Evolutionary conservation across 176 grass and related monocot genomes (phyloP).

Genomic region (Carex cristatella): DNA sequence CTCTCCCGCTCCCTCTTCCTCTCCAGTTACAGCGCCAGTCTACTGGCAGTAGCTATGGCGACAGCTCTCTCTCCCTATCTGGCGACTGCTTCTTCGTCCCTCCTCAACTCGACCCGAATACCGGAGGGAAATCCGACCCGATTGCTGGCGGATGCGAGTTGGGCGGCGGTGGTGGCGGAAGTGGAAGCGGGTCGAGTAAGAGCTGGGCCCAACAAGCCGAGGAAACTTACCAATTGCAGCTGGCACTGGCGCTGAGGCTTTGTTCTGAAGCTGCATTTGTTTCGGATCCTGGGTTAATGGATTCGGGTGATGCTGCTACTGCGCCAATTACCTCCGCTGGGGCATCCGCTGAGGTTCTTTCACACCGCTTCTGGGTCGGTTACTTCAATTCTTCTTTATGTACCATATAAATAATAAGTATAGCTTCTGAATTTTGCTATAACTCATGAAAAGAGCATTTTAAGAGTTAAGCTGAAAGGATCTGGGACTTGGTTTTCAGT

Average conservation of each 20-base stretch:
- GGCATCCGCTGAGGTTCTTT: slow-evolving; percentile 47
- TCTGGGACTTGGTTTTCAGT: background rate
- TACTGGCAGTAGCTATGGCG: slow-evolving; percentile 95
- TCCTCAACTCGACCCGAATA: slow-evolving; percentile 3
- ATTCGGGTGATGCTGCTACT: slow-evolving; percentile 25
- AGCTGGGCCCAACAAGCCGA: slow-evolving; percentile 99
- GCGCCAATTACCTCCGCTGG: background rate
- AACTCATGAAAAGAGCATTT: background rate
- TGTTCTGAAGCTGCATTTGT: slow-evolving; percentile 66
- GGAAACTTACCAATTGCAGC: slow-evolving; percentile 97
- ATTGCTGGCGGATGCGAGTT: background rate
- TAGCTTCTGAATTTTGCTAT: background rate
- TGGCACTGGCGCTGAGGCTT: slow-evolving; percentile 81
- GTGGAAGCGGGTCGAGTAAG: slow-evolving; percentile 35
- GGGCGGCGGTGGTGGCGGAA: background rate
- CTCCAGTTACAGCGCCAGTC: slow-evolving; percentile 81
- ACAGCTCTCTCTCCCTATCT: slow-evolving; percentile 63
- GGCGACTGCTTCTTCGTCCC: slow-evolving; percentile 56
- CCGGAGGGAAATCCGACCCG: background rate
- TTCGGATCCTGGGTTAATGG: slow-evolving; percentile 71
- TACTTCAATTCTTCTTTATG: slow-evolving; percentile 1
- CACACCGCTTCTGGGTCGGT: slow-evolving; percentile 80
- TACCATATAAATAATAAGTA: background rate
- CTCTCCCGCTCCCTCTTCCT: slow-evolving; percentile 49
- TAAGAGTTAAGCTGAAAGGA: background rate